phyloP scores from a whole-genome alignment of 164 flowering plant genomes.

The Houttuynia cordata region DNA sequence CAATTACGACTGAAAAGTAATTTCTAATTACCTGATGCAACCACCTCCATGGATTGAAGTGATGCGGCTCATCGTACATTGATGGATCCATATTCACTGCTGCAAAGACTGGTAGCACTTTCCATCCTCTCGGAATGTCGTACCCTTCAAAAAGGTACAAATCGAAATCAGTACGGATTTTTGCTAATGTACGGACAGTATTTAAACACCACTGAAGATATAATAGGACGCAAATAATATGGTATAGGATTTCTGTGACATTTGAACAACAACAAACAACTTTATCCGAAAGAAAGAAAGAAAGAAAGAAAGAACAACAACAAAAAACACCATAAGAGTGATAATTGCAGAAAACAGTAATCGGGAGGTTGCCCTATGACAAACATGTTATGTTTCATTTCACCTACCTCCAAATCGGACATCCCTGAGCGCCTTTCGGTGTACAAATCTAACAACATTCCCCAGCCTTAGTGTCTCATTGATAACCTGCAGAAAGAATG shows the following conservation, averaged over 20 bases:
- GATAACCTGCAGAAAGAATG: slow-evolving; percentile 41
- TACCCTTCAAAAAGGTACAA: slow-evolving; percentile 34
- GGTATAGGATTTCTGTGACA: too few relatives aligned
- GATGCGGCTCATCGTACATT: slow-evolving; percentile 56
- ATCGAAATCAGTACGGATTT: background rate
- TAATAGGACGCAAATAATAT: too few relatives aligned
- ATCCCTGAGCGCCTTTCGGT: slow-evolving; percentile 76
- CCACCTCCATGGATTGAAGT: slow-evolving; percentile 99
- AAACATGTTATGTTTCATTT: background rate
- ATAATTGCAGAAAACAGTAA: too few relatives aligned
- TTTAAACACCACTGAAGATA: too few relatives aligned
- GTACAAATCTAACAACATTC: slow-evolving; percentile 82
- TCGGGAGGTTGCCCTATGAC: too few relatives aligned
- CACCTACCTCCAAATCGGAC: slow-evolving; percentile 61
- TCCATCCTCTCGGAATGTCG: slow-evolving; percentile 97
- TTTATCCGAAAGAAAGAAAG: too few relatives aligned
- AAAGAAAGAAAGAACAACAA: too few relatives aligned
- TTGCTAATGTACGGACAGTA: too few relatives aligned
- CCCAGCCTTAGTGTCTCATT: slow-evolving; percentile 83
- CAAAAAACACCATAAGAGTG: too few relatives aligned
- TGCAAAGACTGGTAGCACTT: slow-evolving; percentile 85
- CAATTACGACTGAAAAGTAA: background rate
- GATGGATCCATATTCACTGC: slow-evolving; percentile 83
- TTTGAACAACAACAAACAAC: too few relatives aligned
- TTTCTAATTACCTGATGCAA: slow-evolving; percentile 39